Conservation (phyloP, 1,139 yeast genomes). For the Blastobotrys indianensis region DNA sequence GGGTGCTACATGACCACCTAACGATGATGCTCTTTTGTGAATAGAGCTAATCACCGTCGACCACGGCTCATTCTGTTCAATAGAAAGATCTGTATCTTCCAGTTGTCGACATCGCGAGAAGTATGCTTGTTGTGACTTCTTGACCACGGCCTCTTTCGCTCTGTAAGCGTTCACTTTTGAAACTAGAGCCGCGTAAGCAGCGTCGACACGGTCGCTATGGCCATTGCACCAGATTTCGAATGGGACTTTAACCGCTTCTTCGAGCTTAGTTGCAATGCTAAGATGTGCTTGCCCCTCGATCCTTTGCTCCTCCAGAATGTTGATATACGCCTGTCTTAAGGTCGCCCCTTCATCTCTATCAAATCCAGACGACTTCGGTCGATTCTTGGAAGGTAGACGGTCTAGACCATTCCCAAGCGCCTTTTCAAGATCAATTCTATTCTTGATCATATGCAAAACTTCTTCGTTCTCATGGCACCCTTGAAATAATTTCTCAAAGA, state of each 20-base stretch:
- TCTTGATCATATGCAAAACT: slow-evolving; percentile 51
- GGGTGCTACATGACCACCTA: not conserved
- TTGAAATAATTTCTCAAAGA: slow-evolving; percentile 56
- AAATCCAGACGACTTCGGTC: slow-evolving; percentile 32
- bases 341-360: slow-evolving; percentile 39
- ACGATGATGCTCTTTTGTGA: not conserved
- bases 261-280: slow-evolving; percentile 56
- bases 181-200: slow-evolving; percentile 47
- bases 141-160: slow-evolving; percentile 40
- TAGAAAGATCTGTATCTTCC: slow-evolving; percentile 43
- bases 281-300: slow-evolving; percentile 62
- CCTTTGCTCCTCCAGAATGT: slow-evolving; percentile 45
- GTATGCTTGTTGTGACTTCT: slow-evolving; percentile 55
- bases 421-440: slow-evolving; percentile 60
- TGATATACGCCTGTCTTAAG: slow-evolving; percentile 49
- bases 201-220: slow-evolving; percentile 58
- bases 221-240: slow-evolving; percentile 66
- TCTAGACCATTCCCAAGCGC: slow-evolving; percentile 53
- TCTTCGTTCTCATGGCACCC: slow-evolving; percentile 70
- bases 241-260: slow-evolving; percentile 56
- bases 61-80: not conserved
- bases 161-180: slow-evolving; percentile 48
- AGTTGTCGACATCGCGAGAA: slow-evolving; percentile 66
- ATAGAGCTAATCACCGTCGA: not conserved
- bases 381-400: slow-evolving; percentile 33